A percentile compares a stretch with the other conserved stretches of the same genome.
Evolutionary conservation across 495 filamentous ascomycete species (phyloP).

Genomic region (Aspergillus taichungensis): DNA sequence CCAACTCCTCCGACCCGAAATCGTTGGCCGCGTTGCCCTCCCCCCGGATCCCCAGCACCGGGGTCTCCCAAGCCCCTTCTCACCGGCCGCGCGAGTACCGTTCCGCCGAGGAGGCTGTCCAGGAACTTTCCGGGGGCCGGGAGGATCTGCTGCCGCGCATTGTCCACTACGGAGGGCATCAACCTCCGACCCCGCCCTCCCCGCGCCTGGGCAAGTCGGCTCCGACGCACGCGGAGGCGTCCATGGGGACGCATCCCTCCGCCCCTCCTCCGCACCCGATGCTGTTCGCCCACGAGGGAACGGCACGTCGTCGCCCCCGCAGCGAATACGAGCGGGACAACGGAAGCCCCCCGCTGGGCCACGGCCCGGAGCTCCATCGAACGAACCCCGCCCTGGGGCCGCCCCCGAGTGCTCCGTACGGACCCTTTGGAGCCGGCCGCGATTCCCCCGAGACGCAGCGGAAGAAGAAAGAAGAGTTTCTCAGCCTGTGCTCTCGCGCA

Average conservation of each 20-base stretch:
- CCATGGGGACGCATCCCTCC: conserved; percentile 13
- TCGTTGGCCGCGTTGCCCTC: conserved; percentile 56
- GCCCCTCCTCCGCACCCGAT: conserved; percentile 16
- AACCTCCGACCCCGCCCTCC: conserved; percentile 87
- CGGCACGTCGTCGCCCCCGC: conserved; percentile 63
- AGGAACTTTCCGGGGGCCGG: conserved; percentile 78
- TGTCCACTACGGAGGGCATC: conserved; percentile 86
- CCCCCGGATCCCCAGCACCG: conserved; percentile 54
- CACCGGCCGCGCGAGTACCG: conserved; percentile 77
- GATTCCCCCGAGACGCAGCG: conserved; percentile 77
- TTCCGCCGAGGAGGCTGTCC: conserved; percentile 90
- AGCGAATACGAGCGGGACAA: conserved; percentile 87
- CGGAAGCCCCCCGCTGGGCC: conserved; percentile 37
- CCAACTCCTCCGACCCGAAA: conserved; percentile 65
- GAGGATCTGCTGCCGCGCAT: conserved; percentile 87
- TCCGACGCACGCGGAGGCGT: conserved; percentile 22
- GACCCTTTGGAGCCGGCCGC: conserved; percentile 66
- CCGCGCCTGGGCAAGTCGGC: conserved; percentile 44
- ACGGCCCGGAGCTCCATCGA: conserved; percentile 33
- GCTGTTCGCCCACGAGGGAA: conserved; percentile 30
- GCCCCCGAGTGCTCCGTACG: conserved; percentile 46
- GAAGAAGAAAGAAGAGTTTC: conserved; percentile 91
- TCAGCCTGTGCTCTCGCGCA: conserved; percentile 74
- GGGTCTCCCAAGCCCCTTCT: conserved; percentile 30
- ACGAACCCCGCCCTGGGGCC: conserved; percentile 63